A percentile compares a stretch with the other conserved stretches of the same genome.
Conservation (phyloP, 345 rosid genomes). For the Bruguiera sexangula region DNA sequence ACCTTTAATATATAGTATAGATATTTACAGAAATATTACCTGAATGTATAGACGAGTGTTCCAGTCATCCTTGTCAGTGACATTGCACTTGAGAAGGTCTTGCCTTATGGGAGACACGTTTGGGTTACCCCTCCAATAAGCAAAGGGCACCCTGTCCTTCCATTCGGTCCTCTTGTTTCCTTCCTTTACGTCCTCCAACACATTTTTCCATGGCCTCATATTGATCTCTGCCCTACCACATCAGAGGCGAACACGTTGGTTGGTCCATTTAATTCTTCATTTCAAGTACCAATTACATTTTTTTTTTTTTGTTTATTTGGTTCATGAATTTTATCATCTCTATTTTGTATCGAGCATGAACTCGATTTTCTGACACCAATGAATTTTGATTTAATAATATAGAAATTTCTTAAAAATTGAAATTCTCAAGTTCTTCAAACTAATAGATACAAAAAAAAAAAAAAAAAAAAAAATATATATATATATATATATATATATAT, state of each 20-base stretch:
- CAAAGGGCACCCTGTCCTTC: slow-evolving; percentile 34
- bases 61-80: slow-evolving; percentile 19
- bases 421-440: no score
- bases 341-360: no score
- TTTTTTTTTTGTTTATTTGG: background rate
- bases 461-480: no score
- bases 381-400: no score
- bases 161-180: slow-evolving; percentile 39
- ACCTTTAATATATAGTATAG: no score
- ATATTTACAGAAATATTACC: background rate
- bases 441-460: no score
- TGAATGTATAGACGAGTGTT: slow-evolving; percentile 23
- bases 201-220: slow-evolving; percentile 44
- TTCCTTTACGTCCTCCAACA: slow-evolving; percentile 37
- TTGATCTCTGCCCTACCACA: slow-evolving; percentile 45
- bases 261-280: background rate
- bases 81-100: slow-evolving; percentile 41
- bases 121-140: slow-evolving; percentile 38
- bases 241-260: background rate
- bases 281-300: no score
- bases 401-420: no score
- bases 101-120: slow-evolving; percentile 27
- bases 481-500: no score
- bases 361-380: no score
- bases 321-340: no score